Evolutionary conservation across 2,329 filamentous ascomycete genomes (phyloP).

Genomic region (Botryotinia convoluta): DNA sequence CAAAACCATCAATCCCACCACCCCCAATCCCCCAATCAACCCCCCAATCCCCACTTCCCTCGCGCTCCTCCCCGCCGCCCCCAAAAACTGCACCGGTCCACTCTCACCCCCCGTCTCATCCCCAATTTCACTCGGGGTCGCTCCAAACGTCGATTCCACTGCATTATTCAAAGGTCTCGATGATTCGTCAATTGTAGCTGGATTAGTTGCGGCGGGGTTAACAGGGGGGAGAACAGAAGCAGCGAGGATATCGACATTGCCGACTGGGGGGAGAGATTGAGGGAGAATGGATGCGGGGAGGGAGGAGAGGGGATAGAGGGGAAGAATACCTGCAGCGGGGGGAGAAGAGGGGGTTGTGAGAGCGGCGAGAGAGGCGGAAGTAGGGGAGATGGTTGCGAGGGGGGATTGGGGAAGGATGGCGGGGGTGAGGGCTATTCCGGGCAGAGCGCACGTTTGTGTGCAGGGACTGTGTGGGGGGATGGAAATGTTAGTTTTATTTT

Average conservation of each 20-base stretch:
- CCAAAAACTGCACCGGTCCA: not conserved
- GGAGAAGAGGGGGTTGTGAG: not conserved
- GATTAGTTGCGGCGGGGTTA: not conserved
- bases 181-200: not conserved
- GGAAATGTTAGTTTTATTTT: not conserved
- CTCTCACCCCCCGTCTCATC: not conserved
- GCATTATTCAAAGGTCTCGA: not conserved
- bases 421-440: not conserved
- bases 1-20: not conserved
- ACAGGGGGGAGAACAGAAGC: not conserved
- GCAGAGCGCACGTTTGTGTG: not conserved
- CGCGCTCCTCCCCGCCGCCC: not conserved
- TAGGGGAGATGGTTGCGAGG: not conserved
- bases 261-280: not conserved
- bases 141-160: not conserved
- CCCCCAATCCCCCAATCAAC: not conserved
- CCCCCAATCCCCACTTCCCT: not conserved
- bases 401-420: not conserved
- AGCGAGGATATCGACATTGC: not conserved
- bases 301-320: not conserved
- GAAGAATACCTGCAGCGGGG: not conserved
- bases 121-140: not conserved
- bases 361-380: not conserved
- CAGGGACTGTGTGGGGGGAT: not conserved
- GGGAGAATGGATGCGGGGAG: not conserved